A percentile compares a stretch with the other conserved stretches of the same genome.
Conservation (phyloP, 345 rosid genomes). For the Mercurialis annua region DNA sequence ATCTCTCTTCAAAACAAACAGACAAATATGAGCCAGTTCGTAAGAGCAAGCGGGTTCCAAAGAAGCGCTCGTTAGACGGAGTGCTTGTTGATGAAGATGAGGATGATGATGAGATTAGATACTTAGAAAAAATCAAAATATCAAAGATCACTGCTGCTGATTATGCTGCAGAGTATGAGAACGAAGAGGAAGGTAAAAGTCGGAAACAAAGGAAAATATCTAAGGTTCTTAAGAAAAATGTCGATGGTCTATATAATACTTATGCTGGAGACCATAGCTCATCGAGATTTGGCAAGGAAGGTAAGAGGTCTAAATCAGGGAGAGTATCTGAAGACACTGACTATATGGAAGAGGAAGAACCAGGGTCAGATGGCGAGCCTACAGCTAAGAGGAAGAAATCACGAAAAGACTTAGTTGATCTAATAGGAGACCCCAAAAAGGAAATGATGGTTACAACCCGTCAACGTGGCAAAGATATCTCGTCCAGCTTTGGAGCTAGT, state of each 20-base stretch:
- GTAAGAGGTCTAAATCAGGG: slow-evolving; percentile 23
- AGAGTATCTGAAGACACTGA: slow-evolving; percentile 25
- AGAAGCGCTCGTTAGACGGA: slow-evolving; percentile 23
- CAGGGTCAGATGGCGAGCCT: slow-evolving; percentile 26
- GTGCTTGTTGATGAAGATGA: slow-evolving; percentile 27
- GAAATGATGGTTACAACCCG: slow-evolving; percentile 26
- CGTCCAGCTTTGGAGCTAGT: slow-evolving; percentile 17
- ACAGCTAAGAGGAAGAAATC: slow-evolving; percentile 19
- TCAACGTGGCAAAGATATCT: slow-evolving; percentile 26
- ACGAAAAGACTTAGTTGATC: slow-evolving; percentile 26
- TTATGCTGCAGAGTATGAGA: slow-evolving; percentile 29
- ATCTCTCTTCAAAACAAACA: slow-evolving; percentile 22
- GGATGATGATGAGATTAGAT: slow-evolving; percentile 30
- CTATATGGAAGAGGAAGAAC: slow-evolving; percentile 38
- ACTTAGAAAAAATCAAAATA: slow-evolving; percentile 26
- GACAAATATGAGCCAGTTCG: slow-evolving; percentile 24
- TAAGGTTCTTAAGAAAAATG: slow-evolving; percentile 36
- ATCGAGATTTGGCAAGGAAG: slow-evolving; percentile 15
- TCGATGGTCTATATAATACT: slow-evolving; percentile 35
- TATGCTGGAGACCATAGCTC: slow-evolving; percentile 18
- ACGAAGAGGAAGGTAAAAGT: slow-evolving; percentile 24
- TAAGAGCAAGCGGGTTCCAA: slow-evolving; percentile 27
- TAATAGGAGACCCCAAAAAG: slow-evolving; percentile 22
- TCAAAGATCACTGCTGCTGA: slow-evolving; percentile 20
- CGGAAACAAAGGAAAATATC: slow-evolving; percentile 26